phyloP scores from a whole-genome alignment of 1,139 yeast genomes.

The Hansenula lynferdii region DNA sequence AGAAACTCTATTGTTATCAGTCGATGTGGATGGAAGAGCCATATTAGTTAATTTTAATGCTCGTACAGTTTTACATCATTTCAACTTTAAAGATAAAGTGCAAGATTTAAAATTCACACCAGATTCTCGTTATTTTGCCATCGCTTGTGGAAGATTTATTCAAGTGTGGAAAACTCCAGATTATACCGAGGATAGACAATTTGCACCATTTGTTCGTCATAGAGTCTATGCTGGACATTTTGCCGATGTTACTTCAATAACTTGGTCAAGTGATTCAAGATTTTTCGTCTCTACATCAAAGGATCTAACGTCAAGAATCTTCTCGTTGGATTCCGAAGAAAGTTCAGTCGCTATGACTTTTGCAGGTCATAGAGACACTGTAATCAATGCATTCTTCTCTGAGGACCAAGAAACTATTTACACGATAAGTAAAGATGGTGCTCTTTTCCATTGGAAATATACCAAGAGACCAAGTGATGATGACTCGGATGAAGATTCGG shows the following conservation, averaged over 20 bases:
- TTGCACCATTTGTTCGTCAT: conserved; percentile 93
- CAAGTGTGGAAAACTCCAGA: conserved; percentile 96
- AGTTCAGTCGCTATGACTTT: conserved; percentile 78
- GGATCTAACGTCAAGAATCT: conserved; percentile 87
- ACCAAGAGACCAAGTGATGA: conserved; percentile 41
- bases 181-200: conserved; percentile 68
- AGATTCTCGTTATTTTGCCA: conserved; percentile 82
- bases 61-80: conserved; percentile 88
- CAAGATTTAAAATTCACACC: conserved; percentile 79
- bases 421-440: conserved; percentile 93
- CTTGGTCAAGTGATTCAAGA: conserved; percentile 91
- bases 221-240: conserved; percentile 92
- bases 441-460: conserved; percentile 89
- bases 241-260: conserved; percentile 68
- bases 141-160: conserved; percentile 74
- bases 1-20: conserved; percentile 75
- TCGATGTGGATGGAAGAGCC: conserved; percentile 92
- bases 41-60: conserved; percentile 81
- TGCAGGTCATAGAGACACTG: conserved; percentile 91
- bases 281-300: conserved; percentile 83
- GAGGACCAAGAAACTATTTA: conserved; percentile 82
- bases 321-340: conserved; percentile 71
- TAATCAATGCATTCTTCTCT: conserved; percentile 81
- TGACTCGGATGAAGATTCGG: conserved; percentile 36
- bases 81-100: conserved; percentile 83